A percentile compares a stretch with the other conserved stretches of the same genome.
phyloP scores from a whole-genome alignment of 2,329 filamentous ascomycete species.

The Cladosporium sp. region DNA sequence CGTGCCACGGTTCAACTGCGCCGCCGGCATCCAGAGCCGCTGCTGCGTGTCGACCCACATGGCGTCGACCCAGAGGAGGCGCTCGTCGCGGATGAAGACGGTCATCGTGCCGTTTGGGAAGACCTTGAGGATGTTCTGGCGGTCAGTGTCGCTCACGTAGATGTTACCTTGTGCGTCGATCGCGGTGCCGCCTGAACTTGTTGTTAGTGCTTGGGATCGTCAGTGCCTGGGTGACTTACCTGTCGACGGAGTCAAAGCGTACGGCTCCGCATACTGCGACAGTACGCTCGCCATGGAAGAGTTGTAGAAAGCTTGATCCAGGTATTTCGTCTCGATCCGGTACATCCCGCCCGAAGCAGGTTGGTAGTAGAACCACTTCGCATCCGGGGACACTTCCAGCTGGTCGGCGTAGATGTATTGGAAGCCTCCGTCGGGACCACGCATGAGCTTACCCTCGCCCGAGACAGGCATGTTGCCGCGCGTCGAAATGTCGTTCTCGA shows the following conservation, averaged over 20 bases:
- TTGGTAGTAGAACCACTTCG: conserved; percentile 34
- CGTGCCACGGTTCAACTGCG: conserved; percentile 25
- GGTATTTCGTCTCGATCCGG: conserved; percentile 29
- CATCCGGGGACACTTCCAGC: conserved; percentile 36
- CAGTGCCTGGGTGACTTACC: conserved; percentile 6
- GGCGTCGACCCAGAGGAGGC: conserved; percentile 28
- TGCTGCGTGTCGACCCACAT: conserved; percentile 27
- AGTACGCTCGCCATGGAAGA: conserved; percentile 25
- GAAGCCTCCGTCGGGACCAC: conserved; percentile 17
- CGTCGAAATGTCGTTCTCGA: conserved; percentile 24
- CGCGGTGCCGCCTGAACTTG: conserved; percentile 26
- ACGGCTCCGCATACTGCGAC: conserved; percentile 24
- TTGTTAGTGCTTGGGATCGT: too few species aligned
- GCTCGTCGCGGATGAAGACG: conserved; percentile 23
- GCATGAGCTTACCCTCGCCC: conserved; percentile 26
- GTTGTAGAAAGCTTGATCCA: conserved; percentile 32
- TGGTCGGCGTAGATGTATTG: conserved; percentile 31
- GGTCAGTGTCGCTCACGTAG: conserved; percentile 32
- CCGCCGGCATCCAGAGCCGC: conserved; percentile 27
- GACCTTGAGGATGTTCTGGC: conserved; percentile 24
- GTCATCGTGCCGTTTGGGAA: conserved; percentile 25
- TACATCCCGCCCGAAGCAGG: conserved; percentile 32
- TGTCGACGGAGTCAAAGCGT: conserved; percentile 31
- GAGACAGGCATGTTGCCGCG: conserved; percentile 26
- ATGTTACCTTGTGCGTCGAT: conserved; percentile 35